These are phyloP conservation scores for Spathaspora hagerdaliae DNA, from an alignment of 805 yeast species.

Conservation along the genomic window DNA sequence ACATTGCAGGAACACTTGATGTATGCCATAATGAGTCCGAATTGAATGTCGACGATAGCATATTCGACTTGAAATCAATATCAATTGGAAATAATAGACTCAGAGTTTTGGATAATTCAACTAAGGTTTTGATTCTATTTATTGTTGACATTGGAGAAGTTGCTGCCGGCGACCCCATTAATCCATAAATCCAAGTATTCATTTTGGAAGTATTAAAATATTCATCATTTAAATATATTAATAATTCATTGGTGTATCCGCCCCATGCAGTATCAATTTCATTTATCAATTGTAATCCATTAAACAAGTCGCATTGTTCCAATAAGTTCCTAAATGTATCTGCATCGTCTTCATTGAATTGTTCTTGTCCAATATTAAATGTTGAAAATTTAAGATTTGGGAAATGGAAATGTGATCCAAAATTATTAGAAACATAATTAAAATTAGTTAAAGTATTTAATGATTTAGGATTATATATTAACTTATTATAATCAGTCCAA, in stretches of 20 bases:
- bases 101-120: constrained; percentile 44
- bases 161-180: constrained; percentile 10
- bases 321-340: constrained; percentile 60
- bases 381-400: constrained; percentile 39
- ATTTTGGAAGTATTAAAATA: constrained; percentile 40
- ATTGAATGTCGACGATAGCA: neutral
- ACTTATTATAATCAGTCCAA: constrained; percentile 79
- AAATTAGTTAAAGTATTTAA: constrained; percentile 56
- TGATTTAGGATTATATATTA: constrained; percentile 61
- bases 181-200: constrained; percentile 33
- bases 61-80: constrained; percentile 11
- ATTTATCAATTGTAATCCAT: constrained; percentile 65
- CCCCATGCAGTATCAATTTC: constrained; percentile 85
- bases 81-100: constrained; percentile 56
- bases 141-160: constrained; percentile 8
- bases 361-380: constrained; percentile 57
- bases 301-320: constrained; percentile 72
- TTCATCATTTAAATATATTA: constrained; percentile 65
- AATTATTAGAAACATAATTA: constrained; percentile 35
- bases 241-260: constrained; percentile 55
- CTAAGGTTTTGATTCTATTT: constrained; percentile 43
- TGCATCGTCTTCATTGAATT: constrained; percentile 38
- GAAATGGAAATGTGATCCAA: constrained; percentile 21
- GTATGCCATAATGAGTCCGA: constrained; percentile 19
- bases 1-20: constrained; percentile 13